Conservation (phyloP, 2,329 filamentous ascomycete genomes). For the Fusarium austroafricanum region DNA sequence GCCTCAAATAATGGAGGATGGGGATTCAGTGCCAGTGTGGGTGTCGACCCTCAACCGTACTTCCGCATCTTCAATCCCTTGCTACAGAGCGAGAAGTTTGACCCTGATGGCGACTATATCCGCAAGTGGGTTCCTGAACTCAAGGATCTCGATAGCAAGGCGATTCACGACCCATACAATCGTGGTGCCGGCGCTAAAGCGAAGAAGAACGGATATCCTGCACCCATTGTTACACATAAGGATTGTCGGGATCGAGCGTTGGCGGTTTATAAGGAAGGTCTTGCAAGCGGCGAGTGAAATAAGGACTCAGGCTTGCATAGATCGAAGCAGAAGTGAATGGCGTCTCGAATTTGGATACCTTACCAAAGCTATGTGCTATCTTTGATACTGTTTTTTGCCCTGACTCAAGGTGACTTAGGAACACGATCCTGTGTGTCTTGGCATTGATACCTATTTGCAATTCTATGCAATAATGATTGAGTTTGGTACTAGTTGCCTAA, state of each 20-base stretch:
- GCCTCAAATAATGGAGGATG: conserved; percentile 78
- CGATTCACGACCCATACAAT: conserved; percentile 84
- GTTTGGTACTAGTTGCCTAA: background rate
- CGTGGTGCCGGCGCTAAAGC: conserved; percentile 70
- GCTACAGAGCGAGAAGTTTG: conserved; percentile 88
- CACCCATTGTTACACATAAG: conserved; percentile 80
- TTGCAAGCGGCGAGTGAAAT: conserved; percentile 46
- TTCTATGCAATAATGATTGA: background rate
- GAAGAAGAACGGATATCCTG: conserved; percentile 77
- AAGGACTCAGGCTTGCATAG: background rate
- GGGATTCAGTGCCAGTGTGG: conserved; percentile 70
- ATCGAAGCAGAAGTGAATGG: background rate
- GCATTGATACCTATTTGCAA: background rate
- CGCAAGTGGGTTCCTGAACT: conserved; percentile 85
- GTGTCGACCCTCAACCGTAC: conserved; percentile 88
- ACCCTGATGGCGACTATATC: conserved; percentile 82
- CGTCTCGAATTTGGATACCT: background rate
- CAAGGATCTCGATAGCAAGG: conserved; percentile 69
- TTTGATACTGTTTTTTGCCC: background rate
- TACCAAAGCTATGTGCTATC: background rate
- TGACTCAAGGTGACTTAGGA: too few species aligned
- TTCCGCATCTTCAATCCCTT: conserved; percentile 92
- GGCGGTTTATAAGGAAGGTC: conserved; percentile 72
- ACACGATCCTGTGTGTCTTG: background rate
- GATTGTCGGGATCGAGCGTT: conserved; percentile 74